These are phyloP conservation scores for Ogataea hybrid DNA, from an alignment of 1,139 yeast genomes.

Conservation along the genomic window DNA sequence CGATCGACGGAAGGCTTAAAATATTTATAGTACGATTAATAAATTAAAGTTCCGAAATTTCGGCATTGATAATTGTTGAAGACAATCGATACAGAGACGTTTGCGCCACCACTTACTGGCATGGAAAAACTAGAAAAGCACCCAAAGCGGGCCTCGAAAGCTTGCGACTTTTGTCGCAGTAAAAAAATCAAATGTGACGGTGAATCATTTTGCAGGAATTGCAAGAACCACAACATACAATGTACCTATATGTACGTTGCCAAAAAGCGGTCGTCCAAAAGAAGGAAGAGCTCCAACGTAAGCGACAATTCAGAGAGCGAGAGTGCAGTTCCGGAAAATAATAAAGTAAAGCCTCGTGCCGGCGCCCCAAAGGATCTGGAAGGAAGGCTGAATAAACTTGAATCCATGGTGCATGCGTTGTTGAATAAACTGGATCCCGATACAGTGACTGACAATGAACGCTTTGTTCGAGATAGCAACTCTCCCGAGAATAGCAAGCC, in stretches of 20 bases:
- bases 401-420: slow-evolving; percentile 27
- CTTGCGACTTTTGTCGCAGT: slow-evolving; percentile 52
- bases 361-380: slow-evolving; percentile 13
- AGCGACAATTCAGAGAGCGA: not conserved
- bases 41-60: no score
- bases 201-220: slow-evolving; percentile 43
- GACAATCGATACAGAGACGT: no score
- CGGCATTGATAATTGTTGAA: no score
- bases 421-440: slow-evolving; percentile 16
- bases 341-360: not conserved
- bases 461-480: slow-evolving; percentile 1
- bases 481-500: not conserved
- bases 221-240: slow-evolving; percentile 32
- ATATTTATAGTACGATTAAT: no score
- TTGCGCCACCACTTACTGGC: not conserved
- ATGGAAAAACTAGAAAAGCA: not conserved
- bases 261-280: slow-evolving; percentile 23
- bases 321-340: not conserved
- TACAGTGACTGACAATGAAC: not conserved
- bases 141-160: slow-evolving; percentile 33
- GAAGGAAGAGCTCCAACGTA: not conserved
- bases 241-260: slow-evolving; percentile 37
- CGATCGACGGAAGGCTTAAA: no score
- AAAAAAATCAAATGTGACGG: slow-evolving; percentile 55
- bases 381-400: slow-evolving; percentile 26